A percentile compares a stretch with the other conserved stretches of the same genome.
Evolutionary conservation across 495 filamentous ascomycete genomes (phyloP).

Genomic region (Sordaria brevicollis): DNA sequence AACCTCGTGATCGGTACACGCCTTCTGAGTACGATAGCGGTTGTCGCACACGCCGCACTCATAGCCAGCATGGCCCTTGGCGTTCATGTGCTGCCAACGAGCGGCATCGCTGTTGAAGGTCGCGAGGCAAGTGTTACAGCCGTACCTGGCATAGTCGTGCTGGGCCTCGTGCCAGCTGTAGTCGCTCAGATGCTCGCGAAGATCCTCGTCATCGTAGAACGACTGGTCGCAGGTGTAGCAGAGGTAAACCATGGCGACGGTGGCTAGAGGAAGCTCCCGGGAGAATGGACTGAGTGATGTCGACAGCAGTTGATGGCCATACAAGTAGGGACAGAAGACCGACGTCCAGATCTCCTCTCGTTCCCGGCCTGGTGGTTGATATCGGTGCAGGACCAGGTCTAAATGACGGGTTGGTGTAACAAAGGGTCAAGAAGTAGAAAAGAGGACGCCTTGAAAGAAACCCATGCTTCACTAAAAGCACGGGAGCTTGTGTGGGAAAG

Average conservation of each 20-base stretch:
- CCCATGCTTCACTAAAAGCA: not conserved
- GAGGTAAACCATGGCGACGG: not conserved
- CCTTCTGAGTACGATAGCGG: not conserved
- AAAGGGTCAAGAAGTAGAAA: not conserved
- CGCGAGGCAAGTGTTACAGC: conserved; percentile 14
- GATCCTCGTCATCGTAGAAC: not conserved
- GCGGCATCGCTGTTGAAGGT: conserved; percentile 7
- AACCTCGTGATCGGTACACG: conserved; percentile 8
- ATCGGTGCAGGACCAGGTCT: not conserved
- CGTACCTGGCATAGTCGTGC: not conserved
- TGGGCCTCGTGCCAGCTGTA: not conserved
- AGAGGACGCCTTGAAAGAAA: not conserved
- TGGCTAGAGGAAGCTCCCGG: not conserved
- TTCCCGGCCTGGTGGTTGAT: not conserved
- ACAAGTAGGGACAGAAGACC: not conserved
- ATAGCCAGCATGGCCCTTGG: conserved; percentile 6
- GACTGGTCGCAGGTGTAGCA: not conserved
- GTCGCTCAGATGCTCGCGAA: not conserved
- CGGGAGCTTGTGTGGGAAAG: not conserved
- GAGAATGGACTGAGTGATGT: not conserved
- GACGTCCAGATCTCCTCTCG: not conserved
- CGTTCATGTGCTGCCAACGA: conserved; percentile 14
- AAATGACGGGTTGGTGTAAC: not conserved
- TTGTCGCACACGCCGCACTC: conserved; percentile 15
- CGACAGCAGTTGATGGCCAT: not conserved